Conservation (phyloP, 1,139 yeast species). For the Kurtzmaniella quercitrusa region DNA sequence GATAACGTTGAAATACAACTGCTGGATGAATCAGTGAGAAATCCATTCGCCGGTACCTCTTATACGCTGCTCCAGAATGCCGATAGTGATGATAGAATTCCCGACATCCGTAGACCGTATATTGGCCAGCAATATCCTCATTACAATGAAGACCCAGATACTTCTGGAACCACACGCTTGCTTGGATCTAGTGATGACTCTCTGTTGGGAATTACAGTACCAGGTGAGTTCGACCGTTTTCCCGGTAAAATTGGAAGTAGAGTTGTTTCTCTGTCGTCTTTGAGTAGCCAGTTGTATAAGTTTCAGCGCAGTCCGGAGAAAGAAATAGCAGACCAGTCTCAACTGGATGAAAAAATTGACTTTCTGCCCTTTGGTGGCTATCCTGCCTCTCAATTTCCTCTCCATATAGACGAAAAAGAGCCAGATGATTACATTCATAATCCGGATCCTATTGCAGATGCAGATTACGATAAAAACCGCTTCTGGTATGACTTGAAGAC, state of each 20-base stretch:
- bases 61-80: background rate
- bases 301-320: background rate
- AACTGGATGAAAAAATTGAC: slow-evolving; percentile 18
- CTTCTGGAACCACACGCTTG: slow-evolving; percentile 15
- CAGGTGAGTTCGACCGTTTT: slow-evolving; percentile 24
- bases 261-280: slow-evolving; percentile 25
- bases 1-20: background rate
- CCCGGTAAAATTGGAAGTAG: slow-evolving; percentile 25
- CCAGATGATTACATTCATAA: slow-evolving; percentile 89
- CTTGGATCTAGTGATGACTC: slow-evolving; percentile 11
- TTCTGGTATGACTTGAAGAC: slow-evolving; percentile 55
- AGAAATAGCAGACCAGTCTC: slow-evolving; percentile 2
- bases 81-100: background rate
- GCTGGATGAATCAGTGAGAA: background rate
- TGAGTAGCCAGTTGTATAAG: slow-evolving; percentile 15
- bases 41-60: background rate
- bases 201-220: slow-evolving; percentile 6
- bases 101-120: background rate
- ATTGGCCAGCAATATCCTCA: background rate
- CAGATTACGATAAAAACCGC: slow-evolving; percentile 65
- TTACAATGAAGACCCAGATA: slow-evolving; percentile 9
- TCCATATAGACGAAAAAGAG: slow-evolving; percentile 84
- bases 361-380: slow-evolving; percentile 92
- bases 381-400: slow-evolving; percentile 84
- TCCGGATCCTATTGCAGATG: slow-evolving; percentile 89